These are phyloP conservation scores for Fusarium dimerum DNA, from an alignment of 2,329 filamentous ascomycete species.

Conservation along the genomic window DNA sequence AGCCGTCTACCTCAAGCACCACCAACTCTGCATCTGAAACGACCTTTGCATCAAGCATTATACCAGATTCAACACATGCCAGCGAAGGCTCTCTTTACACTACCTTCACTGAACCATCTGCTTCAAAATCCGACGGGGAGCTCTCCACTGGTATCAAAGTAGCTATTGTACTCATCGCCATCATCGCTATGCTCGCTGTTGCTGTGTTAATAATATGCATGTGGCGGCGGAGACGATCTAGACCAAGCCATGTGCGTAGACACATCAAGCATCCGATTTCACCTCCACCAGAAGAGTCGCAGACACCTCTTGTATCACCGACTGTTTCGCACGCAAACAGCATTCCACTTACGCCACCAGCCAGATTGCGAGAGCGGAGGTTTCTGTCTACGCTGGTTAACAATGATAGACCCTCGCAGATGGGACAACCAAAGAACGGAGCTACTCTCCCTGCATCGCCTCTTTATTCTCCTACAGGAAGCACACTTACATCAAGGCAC, in stretches of 20 bases:
- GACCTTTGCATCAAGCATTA: constrained; percentile 4
- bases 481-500: constrained; percentile 37
- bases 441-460: constrained; percentile 40
- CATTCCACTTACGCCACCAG: constrained; percentile 45
- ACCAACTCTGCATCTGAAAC: not conserved
- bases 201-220: constrained; percentile 40
- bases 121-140: constrained; percentile 1
- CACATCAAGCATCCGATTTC: constrained; percentile 25
- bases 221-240: constrained; percentile 31
- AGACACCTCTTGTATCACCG: constrained; percentile 45
- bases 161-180: constrained; percentile 46
- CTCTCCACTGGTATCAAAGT: constrained; percentile 44
- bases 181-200: constrained; percentile 41
- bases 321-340: constrained; percentile 28
- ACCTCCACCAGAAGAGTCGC: constrained; percentile 34
- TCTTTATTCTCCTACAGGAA: constrained; percentile 38
- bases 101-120: not conserved
- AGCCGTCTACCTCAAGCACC: constrained; percentile 2
- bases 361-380: constrained; percentile 48
- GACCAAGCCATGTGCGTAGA: constrained; percentile 8
- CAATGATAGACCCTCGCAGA: not conserved
- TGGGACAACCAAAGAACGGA: constrained; percentile 9
- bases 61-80: constrained; percentile 15
- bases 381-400: constrained; percentile 36
- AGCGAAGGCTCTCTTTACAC: constrained; percentile 12